A percentile compares a stretch with the other conserved stretches of the same genome.
These are phyloP conservation scores for Rhynchospora pubera DNA, from an alignment of 176 grass and related monocot genomes.

Conservation along the genomic window DNA sequence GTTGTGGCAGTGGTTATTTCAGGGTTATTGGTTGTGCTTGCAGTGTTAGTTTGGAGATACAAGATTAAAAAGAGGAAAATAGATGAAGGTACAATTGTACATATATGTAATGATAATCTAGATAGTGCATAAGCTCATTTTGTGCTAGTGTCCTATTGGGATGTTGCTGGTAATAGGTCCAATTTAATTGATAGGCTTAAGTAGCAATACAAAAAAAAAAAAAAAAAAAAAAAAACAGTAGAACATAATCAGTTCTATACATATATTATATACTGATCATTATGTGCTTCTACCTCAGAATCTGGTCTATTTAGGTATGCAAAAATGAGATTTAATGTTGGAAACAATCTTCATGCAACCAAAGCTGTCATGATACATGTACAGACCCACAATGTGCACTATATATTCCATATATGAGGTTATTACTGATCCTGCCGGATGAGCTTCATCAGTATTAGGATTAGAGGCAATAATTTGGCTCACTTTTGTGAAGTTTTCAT, in stretches of 20 bases:
- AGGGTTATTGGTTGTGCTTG: constrained; percentile 29
- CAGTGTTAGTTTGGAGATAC: constrained; percentile 41
- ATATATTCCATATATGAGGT: background rate
- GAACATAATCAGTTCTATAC: background rate
- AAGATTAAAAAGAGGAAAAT: constrained; percentile 44
- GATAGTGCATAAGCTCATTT: no score
- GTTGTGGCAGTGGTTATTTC: constrained; percentile 26
- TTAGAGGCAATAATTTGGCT: background rate
- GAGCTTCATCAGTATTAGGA: background rate
- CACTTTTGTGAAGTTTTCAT: background rate
- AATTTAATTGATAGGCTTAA: background rate
- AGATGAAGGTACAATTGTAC: constrained; percentile 26
- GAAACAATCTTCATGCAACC: no score
- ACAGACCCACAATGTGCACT: background rate
- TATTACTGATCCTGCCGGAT: background rate
- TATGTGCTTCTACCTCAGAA: background rate
- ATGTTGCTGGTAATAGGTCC: no score
- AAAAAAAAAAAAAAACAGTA: background rate
- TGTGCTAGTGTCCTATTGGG: no score
- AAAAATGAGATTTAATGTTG: background rate
- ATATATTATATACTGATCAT: background rate
- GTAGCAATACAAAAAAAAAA: background rate
- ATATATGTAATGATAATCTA: background rate
- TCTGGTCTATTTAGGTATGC: background rate
- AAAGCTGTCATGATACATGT: background rate